Evolutionary conservation across 768 basidiomycete genomes (phyloP).

Genomic region (Boletus sp.): DNA sequence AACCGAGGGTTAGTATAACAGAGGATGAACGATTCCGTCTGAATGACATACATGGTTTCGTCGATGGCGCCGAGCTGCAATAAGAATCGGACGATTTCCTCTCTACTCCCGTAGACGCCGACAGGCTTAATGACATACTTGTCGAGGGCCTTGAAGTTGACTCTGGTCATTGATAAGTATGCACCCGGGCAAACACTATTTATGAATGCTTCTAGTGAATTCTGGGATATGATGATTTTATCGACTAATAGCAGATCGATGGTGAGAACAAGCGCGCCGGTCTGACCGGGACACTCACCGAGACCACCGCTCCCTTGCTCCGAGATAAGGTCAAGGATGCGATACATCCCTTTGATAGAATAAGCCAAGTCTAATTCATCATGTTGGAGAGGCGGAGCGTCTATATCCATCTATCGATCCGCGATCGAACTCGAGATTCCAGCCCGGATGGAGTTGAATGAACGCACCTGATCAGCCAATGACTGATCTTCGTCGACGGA

Average conservation of each 20-base stretch:
- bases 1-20: not conserved
- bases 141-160: slow-evolving; percentile 56
- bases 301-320: slow-evolving; percentile 52
- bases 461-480: slow-evolving; percentile 11
- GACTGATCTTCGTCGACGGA: slow-evolving; percentile 9
- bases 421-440: not conserved
- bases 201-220: slow-evolving; percentile 47
- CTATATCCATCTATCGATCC: slow-evolving; percentile 19
- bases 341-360: slow-evolving; percentile 47
- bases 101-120: slow-evolving; percentile 57
- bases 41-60: slow-evolving; percentile 37
- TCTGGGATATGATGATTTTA: slow-evolving; percentile 60
- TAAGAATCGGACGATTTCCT: slow-evolving; percentile 49
- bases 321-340: slow-evolving; percentile 51
- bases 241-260: slow-evolving; percentile 42
- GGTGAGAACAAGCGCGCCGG: not conserved
- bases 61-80: slow-evolving; percentile 36
- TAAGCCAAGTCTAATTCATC: slow-evolving; percentile 22
- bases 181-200: slow-evolving; percentile 50
- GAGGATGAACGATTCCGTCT: not conserved
- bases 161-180: slow-evolving; percentile 51
- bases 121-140: slow-evolving; percentile 44
- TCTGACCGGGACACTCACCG: slow-evolving; percentile 32
- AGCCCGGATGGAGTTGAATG: not conserved
- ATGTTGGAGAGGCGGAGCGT: not conserved